phyloP scores from a whole-genome alignment of 768 basidiomycete species.

The Lentinula aciculospora region DNA sequence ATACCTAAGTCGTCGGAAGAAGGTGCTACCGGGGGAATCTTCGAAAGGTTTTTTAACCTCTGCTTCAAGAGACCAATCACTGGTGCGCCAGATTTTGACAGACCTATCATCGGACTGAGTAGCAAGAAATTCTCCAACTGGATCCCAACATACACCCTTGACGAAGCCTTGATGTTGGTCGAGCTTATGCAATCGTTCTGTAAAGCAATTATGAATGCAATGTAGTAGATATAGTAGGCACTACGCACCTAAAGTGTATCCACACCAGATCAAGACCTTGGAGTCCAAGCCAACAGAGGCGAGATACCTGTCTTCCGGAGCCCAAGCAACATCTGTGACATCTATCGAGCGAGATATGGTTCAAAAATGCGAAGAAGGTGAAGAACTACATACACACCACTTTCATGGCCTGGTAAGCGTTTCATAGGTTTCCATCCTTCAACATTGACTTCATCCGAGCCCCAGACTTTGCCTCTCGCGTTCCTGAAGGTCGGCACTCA shows the following conservation, averaged over 20 bases:
- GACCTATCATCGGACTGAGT: conserved; percentile 96
- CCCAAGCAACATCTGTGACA: conserved; percentile 94
- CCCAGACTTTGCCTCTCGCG: conserved; percentile 86
- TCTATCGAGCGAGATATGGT: conserved; percentile 43
- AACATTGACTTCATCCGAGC: conserved; percentile 91
- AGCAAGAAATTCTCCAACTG: conserved; percentile 96
- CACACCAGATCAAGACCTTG: conserved; percentile 90
- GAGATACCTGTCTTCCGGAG: conserved; percentile 84
- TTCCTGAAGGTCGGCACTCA: conserved; percentile 35
- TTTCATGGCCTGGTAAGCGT: conserved; percentile 89
- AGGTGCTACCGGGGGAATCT: conserved; percentile 91
- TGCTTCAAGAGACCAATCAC: conserved; percentile 83
- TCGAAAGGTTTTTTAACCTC: conserved; percentile 89
- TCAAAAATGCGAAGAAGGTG: conserved; percentile 1
- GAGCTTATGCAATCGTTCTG: conserved; percentile 80
- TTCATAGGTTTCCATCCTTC: conserved; percentile 97
- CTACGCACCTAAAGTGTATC: conserved; percentile 74
- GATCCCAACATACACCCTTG: conserved; percentile 99
- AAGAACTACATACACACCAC: conserved; percentile 49
- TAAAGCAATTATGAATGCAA: neutral
- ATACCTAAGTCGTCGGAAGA: conserved; percentile 86
- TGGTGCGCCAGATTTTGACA: conserved; percentile 95
- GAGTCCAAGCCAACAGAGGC: conserved; percentile 95
- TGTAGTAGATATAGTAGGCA: neutral
- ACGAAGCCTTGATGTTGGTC: conserved; percentile 94